These are phyloP conservation scores for Crataegus laevigata DNA, from an alignment of 306 rosid genomes.

Conservation along the genomic window DNA sequence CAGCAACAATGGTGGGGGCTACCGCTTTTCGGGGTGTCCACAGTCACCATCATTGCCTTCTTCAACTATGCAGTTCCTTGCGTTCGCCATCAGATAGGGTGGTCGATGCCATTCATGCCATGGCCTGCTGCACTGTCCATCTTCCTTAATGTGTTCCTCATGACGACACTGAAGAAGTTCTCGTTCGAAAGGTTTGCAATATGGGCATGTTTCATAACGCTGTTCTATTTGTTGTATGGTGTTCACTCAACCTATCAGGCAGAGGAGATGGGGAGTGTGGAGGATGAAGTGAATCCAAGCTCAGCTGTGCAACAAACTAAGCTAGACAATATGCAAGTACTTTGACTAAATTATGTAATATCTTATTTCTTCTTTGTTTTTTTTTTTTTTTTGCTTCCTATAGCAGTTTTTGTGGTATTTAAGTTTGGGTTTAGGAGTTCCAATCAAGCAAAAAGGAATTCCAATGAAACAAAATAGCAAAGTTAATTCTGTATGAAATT, in stretches of 20 bases:
- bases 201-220: constrained; percentile 55
- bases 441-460: constrained; percentile 6
- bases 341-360: constrained; percentile 14
- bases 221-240: constrained; percentile 81
- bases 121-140: constrained; percentile 83
- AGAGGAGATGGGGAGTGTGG: constrained; percentile 47
- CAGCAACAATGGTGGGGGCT: constrained; percentile 63
- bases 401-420: not conserved
- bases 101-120: constrained; percentile 91
- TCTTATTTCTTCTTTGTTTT: not conserved
- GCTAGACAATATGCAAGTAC: constrained; percentile 52
- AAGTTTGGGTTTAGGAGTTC: constrained; percentile 5
- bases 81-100: constrained; percentile 15
- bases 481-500: not conserved
- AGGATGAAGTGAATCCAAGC: constrained; percentile 29
- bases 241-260: constrained; percentile 86
- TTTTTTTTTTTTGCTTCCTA: not conserved
- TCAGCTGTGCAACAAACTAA: constrained; percentile 42
- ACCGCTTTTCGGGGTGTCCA: constrained; percentile 37
- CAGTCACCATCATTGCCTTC: constrained; percentile 42
- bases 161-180: constrained; percentile 46
- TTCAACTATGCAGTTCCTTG: constrained; percentile 50
- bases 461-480: not conserved
- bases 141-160: constrained; percentile 71
- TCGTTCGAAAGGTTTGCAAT: constrained; percentile 66